Conservation (phyloP, 805 yeast genomes). For the Yarrowia sp. region DNA sequence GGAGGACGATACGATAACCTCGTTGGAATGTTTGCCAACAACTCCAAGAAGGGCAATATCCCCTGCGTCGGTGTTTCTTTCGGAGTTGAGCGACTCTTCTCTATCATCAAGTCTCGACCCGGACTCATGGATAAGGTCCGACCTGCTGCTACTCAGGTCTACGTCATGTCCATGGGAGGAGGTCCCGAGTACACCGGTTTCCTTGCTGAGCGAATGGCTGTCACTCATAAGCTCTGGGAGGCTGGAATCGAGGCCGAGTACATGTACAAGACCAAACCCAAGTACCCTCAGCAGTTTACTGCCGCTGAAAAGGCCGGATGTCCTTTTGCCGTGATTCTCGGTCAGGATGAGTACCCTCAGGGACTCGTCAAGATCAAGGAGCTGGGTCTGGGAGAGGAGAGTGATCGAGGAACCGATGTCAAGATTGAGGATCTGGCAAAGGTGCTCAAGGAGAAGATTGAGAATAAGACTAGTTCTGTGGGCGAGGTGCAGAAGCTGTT, state of each 20-base stretch:
- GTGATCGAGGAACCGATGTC: slow-evolving; percentile 83
- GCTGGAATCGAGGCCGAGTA: slow-evolving; percentile 89
- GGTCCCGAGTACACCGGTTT: slow-evolving; percentile 96
- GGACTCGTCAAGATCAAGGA: slow-evolving; percentile 84
- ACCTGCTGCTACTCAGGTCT: slow-evolving; percentile 88
- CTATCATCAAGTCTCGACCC: slow-evolving; percentile 76
- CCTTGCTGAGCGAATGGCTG: slow-evolving; percentile 83
- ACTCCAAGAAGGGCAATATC: slow-evolving; percentile 68
- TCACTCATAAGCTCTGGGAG: slow-evolving; percentile 80
- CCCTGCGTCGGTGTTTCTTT: slow-evolving; percentile 98
- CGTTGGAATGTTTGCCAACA: slow-evolving; percentile 94
- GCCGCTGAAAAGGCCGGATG: slow-evolving; percentile 96
- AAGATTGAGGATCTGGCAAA: slow-evolving; percentile 57
- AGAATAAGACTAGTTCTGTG: slow-evolving; percentile 30
- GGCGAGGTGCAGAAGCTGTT: slow-evolving; percentile 23
- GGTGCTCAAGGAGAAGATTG: slow-evolving; percentile 51
- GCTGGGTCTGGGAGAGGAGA: slow-evolving; percentile 82
- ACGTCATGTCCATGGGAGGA: slow-evolving; percentile 97
- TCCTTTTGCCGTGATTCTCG: slow-evolving; percentile 84
- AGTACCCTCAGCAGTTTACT: slow-evolving; percentile 93
- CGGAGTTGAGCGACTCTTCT: slow-evolving; percentile 93
- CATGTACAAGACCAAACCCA: slow-evolving; percentile 88
- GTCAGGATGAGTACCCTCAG: slow-evolving; percentile 85
- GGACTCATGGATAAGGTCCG: slow-evolving; percentile 63
- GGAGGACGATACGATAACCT: slow-evolving; percentile 98